Percentiles rank a stretch among this genome's conserved stretches.
Conservation (phyloP, 176 grass and related monocot species). For the Ananas comosus region DNA sequence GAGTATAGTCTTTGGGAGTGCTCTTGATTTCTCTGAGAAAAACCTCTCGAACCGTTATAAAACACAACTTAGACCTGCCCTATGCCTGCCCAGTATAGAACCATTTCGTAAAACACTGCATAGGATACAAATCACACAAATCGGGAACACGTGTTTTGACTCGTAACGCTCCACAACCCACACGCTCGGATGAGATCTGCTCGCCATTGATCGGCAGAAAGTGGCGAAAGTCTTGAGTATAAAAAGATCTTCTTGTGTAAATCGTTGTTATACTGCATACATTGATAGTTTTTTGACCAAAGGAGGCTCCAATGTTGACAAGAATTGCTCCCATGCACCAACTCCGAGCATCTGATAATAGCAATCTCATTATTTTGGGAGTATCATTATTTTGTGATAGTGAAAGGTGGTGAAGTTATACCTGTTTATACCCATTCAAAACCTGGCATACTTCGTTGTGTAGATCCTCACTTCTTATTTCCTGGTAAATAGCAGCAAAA, state of each 20-base stretch:
- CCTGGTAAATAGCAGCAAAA: constrained; percentile 31
- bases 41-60: not conserved
- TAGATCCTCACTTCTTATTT: constrained; percentile 84
- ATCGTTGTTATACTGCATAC: constrained; percentile 42
- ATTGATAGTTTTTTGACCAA: constrained; percentile 57
- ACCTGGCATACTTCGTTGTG: constrained; percentile 79
- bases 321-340: constrained; percentile 75
- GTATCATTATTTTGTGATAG: not conserved
- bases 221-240: not conserved
- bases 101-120: not conserved
- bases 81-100: not conserved
- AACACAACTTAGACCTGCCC: not conserved
- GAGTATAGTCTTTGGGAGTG: not conserved
- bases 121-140: constrained; percentile 2
- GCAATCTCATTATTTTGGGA: not conserved
- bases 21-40: not conserved
- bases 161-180: not conserved
- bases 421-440: constrained; percentile 94
- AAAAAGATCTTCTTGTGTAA: constrained; percentile 1
- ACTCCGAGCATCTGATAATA: constrained; percentile 56
- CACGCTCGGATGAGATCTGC: not conserved
- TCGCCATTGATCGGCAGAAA: constrained; percentile 3
- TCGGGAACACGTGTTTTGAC: not conserved
- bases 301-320: constrained; percentile 59
- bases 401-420: constrained; percentile 12